A percentile compares a stretch with the other conserved stretches of the same genome.
Evolutionary conservation across 495 filamentous ascomycete species (phyloP).

Genomic region (Rostrohypoxylon terebratum): DNA sequence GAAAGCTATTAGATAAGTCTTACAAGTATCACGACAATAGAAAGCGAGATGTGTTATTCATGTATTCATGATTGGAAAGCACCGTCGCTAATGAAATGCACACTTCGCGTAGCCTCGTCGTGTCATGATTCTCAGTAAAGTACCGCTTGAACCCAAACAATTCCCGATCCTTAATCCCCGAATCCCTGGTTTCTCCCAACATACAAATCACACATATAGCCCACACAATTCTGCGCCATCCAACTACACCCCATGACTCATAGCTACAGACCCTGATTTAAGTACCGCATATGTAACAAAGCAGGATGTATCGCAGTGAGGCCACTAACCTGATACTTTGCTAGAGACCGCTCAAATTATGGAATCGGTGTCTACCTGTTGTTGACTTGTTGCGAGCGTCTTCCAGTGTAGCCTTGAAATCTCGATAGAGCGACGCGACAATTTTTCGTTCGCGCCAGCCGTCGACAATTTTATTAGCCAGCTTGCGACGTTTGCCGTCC

Average conservation of each 20-base stretch:
- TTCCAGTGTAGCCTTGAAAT: constrained; percentile 55
- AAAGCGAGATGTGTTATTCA: not conserved
- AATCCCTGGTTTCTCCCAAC: not conserved
- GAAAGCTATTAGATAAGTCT: constrained; percentile 59
- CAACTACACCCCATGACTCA: not conserved
- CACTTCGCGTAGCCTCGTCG: constrained; percentile 3
- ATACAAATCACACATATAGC: not conserved
- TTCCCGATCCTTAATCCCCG: not conserved
- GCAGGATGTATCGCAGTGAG: not conserved
- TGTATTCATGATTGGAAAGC: constrained; percentile 12
- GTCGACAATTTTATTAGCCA: constrained; percentile 61
- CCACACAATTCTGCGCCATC: not conserved
- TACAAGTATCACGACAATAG: constrained; percentile 1
- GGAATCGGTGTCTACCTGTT: constrained; percentile 27
- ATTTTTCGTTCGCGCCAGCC: constrained; percentile 49
- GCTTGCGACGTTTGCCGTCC: constrained; percentile 64
- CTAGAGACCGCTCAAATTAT: not conserved
- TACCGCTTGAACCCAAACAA: not conserved
- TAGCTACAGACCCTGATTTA: not conserved
- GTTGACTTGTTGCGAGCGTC: constrained; percentile 51
- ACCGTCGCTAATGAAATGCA: not conserved
- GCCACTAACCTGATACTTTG: not conserved
- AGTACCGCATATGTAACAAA: not conserved
- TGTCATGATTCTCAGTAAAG: constrained; percentile 4
- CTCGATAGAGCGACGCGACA: constrained; percentile 48